Evolutionary conservation across 2,329 filamentous ascomycete genomes (phyloP), one percentile per base, ranked within the genome.

Genomic region (Fusarium tupiense): DNA sequence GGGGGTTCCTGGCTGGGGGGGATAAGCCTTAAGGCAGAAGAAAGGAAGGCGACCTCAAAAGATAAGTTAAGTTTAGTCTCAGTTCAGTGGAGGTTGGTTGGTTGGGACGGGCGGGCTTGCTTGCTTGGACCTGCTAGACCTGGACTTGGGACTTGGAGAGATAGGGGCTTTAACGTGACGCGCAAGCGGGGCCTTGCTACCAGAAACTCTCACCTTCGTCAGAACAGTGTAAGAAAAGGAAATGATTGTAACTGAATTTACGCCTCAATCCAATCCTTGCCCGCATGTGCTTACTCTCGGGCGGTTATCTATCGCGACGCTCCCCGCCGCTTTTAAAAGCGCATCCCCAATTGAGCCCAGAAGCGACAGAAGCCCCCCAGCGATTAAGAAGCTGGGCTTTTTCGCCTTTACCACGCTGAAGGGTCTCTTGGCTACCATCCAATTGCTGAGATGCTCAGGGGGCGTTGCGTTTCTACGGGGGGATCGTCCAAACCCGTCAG

Each of bases 111-210:
- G 44, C 44, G 44, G 44, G 19, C 44, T 46, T 46, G 17, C 43
- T 29, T 49, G 26, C 46, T 49, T 29, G 20, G 20, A 49, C 13
- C 22, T 33, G 9, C 29, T 29, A 20, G 20, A 49, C 20, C 22
- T 33, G 9, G 46, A 31, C 26, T 31, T 37, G 35, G 13, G 24
- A 22, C 33, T 53, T 40, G 52, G 52, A 37, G 31, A 54, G 66
- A 64, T 70, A 70, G 65, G 67, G 67, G 65, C 46, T 65, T 70
- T 60, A 47, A 46, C 37, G 41, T 61, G 66, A 70, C 66, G 67
- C 67, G 67, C 66, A 71, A 71, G 66, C 47, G 67, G 67, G 67
- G 67, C 66, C 38, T 26, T 9, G 22, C n/a, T 43, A 29, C 50
- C 37, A 62, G 61, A 70, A 70, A 64, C 41, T 41, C 43, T 57